Conservation (phyloP, 2,329 filamentous ascomycete species). For the Claviceps arundinis region DNA sequence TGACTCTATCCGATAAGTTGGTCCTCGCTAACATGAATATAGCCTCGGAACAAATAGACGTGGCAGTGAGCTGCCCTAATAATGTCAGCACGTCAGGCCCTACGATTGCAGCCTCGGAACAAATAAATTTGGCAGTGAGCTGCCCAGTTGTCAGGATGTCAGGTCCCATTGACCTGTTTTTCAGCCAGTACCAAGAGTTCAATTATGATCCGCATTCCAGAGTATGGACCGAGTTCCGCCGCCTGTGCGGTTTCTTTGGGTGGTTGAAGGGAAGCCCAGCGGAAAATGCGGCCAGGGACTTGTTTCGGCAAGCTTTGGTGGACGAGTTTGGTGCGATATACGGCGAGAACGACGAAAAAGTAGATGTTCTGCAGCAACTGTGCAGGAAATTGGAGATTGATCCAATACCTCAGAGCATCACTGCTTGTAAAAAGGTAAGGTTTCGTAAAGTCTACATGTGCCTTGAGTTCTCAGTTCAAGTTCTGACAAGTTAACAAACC, state of each 20-base stretch:
- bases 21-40: background rate
- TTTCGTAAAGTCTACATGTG: background rate
- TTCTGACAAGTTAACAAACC: too few species aligned
- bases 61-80: too few species aligned
- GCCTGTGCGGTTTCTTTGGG: background rate
- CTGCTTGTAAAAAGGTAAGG: conserved; percentile 2
- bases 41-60: too few species aligned
- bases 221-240: too few species aligned
- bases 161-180: background rate
- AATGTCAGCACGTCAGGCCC: too few species aligned
- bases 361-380: background rate
- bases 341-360: background rate
- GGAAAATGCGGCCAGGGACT: background rate
- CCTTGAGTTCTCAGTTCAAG: too few species aligned
- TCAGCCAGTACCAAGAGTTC: too few species aligned
- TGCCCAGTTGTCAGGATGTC: too few species aligned
- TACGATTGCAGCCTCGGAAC: too few species aligned
- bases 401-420: background rate
- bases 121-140: too few species aligned
- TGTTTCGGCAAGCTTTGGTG: background rate
- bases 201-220: too few species aligned
- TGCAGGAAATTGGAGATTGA: background rate
- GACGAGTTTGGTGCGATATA: background rate
- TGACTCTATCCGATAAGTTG: background rate
- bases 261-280: background rate